Evolutionary conservation across 2,329 filamentous ascomycete genomes (phyloP).

Genomic region (Neofusicoccum sp.): DNA sequence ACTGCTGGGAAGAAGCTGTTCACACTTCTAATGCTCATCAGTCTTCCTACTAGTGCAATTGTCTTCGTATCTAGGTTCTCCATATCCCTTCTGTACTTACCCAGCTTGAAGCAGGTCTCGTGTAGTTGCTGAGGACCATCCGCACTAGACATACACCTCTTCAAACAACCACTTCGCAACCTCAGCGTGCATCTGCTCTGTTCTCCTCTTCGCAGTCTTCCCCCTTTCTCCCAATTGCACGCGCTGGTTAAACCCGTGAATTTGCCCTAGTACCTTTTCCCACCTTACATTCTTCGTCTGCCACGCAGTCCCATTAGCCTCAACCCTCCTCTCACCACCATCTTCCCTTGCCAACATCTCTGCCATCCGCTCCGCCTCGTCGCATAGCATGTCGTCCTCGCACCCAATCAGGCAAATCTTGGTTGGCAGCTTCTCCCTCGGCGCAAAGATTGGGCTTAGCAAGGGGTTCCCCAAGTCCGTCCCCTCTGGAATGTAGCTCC

Average conservation of each 20-base stretch:
- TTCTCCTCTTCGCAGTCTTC: neutral
- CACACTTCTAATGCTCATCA: too few species aligned
- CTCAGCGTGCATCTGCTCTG: slow-evolving; percentile 13
- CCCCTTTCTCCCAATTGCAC: neutral
- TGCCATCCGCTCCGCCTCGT: slow-evolving; percentile 40
- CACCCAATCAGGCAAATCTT: slow-evolving; percentile 45
- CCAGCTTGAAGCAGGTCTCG: too few species aligned
- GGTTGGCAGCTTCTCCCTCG: slow-evolving; percentile 38
- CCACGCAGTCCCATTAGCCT: slow-evolving; percentile 22
- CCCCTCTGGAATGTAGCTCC: slow-evolving; percentile 1
- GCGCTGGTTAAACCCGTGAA: slow-evolving; percentile 21
- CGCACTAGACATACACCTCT: slow-evolving; percentile 2
- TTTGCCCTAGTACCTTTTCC: slow-evolving; percentile 19
- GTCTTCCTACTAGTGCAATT: too few species aligned
- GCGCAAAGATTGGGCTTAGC: slow-evolving; percentile 42
- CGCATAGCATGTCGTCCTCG: slow-evolving; percentile 48
- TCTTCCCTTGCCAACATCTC: slow-evolving; percentile 27
- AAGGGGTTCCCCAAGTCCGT: slow-evolving; percentile 46
- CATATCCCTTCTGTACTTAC: too few species aligned
- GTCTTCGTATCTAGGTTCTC: too few species aligned
- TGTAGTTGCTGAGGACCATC: too few species aligned
- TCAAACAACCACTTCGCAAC: slow-evolving; percentile 4
- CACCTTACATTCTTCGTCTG: slow-evolving; percentile 19
- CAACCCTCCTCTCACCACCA: slow-evolving; percentile 16
- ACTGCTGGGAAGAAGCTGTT: too few species aligned